Evolutionary conservation across 1,284 basidiomycete genomes (phyloP).

Genomic region (Austroboletus niveus): DNA sequence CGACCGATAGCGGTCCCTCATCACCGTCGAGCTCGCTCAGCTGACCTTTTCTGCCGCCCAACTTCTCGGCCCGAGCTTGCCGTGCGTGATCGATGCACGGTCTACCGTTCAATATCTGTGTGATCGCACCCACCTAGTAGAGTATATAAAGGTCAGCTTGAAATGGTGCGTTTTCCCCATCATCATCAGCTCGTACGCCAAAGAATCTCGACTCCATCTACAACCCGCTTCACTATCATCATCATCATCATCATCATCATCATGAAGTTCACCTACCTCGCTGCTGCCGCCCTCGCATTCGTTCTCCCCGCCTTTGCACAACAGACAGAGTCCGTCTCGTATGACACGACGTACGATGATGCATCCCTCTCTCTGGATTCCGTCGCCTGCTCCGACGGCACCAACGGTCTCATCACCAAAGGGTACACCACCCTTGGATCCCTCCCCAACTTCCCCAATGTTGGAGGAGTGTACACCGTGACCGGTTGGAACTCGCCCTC

Average conservation of each 20-base stretch:
- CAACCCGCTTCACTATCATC: not conserved
- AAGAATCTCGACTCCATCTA: not conserved
- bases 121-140: not conserved
- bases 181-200: not conserved
- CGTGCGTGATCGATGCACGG: not conserved
- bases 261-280: not conserved
- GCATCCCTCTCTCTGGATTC: constrained; percentile 29
- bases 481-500: not conserved
- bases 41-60: not conserved
- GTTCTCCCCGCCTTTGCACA: not conserved
- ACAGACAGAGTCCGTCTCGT: not conserved
- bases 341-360: not conserved
- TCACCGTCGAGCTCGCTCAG: not conserved
- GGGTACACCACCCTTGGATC: constrained; percentile 39
- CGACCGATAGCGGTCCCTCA: not conserved
- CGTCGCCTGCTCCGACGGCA: constrained; percentile 52
- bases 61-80: not conserved
- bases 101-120: not conserved
- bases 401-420: constrained; percentile 45
- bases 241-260: not conserved
- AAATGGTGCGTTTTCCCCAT: not conserved
- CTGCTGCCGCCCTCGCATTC: not conserved
- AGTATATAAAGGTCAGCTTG: not conserved
- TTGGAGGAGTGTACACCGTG: constrained; percentile 43
- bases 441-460: constrained; percentile 44